Evolutionary conservation across 352 stramenopile species (phyloP), one percentile per base, ranked within the genome.

Genomic region (Globisporangium alternatum): DNA sequence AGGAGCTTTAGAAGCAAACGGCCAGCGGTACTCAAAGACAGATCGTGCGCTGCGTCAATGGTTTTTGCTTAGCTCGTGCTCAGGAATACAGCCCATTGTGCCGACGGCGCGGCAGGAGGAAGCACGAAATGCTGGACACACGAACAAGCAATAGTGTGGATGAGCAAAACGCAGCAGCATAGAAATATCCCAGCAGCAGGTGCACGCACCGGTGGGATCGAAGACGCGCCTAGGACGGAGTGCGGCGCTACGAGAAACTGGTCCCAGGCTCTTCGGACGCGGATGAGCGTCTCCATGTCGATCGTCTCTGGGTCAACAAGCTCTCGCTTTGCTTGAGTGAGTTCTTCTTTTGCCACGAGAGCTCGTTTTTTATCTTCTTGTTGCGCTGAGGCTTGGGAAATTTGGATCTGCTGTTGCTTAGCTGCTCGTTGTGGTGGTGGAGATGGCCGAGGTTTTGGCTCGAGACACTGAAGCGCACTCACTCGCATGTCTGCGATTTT

Each of bases 231-330:
- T 15, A 35, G 35, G 37, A 67, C 28, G 3, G 66, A 64, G 10
- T 3, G 39, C 13, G 65, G 62, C 10, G 62, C 54, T 2, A 60
- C 62, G 6, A 81, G 48, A 30, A 65, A 74, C 9, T 33, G 44
- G 21, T 80, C 73, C 73, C 73, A 80, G 17, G 44, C 31, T 5
- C 62, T 51, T 21, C 74, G 45, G 2, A 78, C n/a, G 1, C 37
- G 12, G 2, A 78, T 65, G 22, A 81, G 65, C 13, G 62, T 71
- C 45, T 75, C 57, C 70, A 81, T 78, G 35, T 74, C 65, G n/a
- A 71, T 39, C 10, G 65, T 61, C 21, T 74, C 74, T 1, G 74
- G 70, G 31, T 78, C 74, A 2, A 56, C 48, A 5, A 80, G 52
- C 15, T 37, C 48, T 31, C 49, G 35, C 3, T 45, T 59, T n/a